These are phyloP conservation scores for Baudoinia panamericana DNA, from an alignment of 495 filamentous ascomycete genomes.

Conservation along the genomic window DNA sequence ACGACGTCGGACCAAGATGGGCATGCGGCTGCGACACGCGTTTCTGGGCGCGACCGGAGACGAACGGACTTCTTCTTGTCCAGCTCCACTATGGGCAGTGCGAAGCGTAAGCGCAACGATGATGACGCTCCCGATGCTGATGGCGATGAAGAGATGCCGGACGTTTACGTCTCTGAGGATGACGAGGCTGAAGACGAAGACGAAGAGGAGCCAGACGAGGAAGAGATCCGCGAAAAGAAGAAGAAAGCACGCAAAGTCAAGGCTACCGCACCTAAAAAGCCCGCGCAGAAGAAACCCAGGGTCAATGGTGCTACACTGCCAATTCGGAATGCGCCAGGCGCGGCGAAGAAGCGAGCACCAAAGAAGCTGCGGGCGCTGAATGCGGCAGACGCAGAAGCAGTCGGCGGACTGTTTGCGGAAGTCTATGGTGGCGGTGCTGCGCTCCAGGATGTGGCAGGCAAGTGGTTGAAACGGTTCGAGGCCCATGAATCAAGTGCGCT, in stretches of 20 bases:
- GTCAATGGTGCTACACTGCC: slow-evolving; percentile 27
- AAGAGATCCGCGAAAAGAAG: slow-evolving; percentile 47
- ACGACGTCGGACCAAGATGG: slow-evolving; percentile 1
- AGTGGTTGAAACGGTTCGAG: slow-evolving; percentile 67
- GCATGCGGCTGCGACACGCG: slow-evolving; percentile 9
- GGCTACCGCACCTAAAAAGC: slow-evolving; percentile 37
- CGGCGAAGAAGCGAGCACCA: slow-evolving; percentile 27
- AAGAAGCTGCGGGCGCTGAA: slow-evolving; percentile 25
- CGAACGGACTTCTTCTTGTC: slow-evolving; percentile 52
- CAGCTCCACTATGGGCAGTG: slow-evolving; percentile 23
- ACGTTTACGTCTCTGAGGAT: slow-evolving; percentile 43
- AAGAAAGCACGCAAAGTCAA: slow-evolving; percentile 36
- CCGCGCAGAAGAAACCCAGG: slow-evolving; percentile 55
- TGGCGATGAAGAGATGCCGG: slow-evolving; percentile 36
- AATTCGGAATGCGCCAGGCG: slow-evolving; percentile 36
- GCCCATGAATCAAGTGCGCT: slow-evolving; percentile 53
- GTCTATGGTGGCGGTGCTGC: slow-evolving; percentile 61
- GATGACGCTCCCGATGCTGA: slow-evolving; percentile 33
- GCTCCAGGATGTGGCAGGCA: slow-evolving; percentile 60
- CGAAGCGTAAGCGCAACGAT: slow-evolving; percentile 44
- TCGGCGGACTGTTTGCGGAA: slow-evolving; percentile 67
- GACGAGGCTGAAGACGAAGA: slow-evolving; percentile 33
- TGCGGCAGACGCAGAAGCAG: slow-evolving; percentile 33
- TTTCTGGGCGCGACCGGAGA: slow-evolving; percentile 50
- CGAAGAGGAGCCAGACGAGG: slow-evolving; percentile 45